Percentiles rank a stretch among this genome's conserved stretches.
phyloP scores from a whole-genome alignment of 177 flowering plant genomes.

The Vitis hybrid region DNA sequence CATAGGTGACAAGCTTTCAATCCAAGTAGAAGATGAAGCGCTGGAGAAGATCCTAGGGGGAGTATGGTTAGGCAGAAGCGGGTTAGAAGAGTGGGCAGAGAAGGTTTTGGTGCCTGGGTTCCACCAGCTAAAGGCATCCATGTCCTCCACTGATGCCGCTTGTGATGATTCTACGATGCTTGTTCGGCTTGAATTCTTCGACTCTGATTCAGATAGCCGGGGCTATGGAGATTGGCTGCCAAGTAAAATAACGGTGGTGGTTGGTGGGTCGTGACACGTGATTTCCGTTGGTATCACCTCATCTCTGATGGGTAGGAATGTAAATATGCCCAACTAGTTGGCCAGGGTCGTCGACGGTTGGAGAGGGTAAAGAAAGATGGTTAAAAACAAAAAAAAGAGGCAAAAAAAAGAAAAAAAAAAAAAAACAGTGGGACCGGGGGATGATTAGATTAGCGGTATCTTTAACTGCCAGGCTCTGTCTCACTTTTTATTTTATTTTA shows the following conservation, averaged over 20 bases:
- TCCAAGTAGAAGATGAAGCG: slow-evolving; percentile 58
- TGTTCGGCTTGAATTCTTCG: slow-evolving; percentile 39
- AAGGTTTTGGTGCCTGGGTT: slow-evolving; percentile 65
- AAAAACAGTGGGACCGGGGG: slow-evolving; percentile 15
- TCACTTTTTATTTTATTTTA: slow-evolving; percentile 1
- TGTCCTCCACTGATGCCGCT: slow-evolving; percentile 13
- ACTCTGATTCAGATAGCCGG: slow-evolving; percentile 29
- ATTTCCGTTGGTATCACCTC: not conserved
- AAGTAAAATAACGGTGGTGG: slow-evolving; percentile 33
- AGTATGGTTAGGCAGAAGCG: slow-evolving; percentile 60
- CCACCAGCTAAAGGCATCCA: slow-evolving; percentile 45
- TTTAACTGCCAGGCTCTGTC: slow-evolving; percentile 21
- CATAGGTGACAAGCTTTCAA: slow-evolving; percentile 26
- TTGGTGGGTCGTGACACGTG: slow-evolving; percentile 23
- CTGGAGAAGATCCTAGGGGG: slow-evolving; percentile 67
- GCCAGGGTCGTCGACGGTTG: slow-evolving; percentile 8
- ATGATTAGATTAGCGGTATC: slow-evolving; percentile 19
- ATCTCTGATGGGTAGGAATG: slow-evolving; percentile 28
- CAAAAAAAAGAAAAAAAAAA: not conserved
- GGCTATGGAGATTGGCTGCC: slow-evolving; percentile 51
- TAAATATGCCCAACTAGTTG: slow-evolving; percentile 36
- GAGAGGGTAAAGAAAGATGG: not conserved
- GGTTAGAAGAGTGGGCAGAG: slow-evolving; percentile 70
- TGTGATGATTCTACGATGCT: slow-evolving; percentile 17
- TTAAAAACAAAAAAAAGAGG: too few species aligned